Evolutionary conservation across 2,329 filamentous ascomycete genomes (phyloP).

Genomic region (Claviceps humidiphila): DNA sequence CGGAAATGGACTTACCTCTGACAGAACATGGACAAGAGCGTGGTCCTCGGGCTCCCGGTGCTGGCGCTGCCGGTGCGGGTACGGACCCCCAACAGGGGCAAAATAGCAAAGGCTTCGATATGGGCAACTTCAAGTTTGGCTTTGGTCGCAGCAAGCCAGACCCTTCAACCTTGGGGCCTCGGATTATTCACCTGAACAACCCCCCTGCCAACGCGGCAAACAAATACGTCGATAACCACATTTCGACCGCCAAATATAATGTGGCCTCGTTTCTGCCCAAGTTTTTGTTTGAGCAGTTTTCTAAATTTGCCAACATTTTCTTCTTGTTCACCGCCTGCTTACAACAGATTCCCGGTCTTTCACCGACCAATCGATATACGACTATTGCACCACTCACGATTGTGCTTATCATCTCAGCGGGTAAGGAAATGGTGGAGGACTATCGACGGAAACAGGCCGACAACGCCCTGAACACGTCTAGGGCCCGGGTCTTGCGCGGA

Average conservation of each 20-base stretch:
- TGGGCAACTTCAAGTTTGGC: slow-evolving; percentile 80
- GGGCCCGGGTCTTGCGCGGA: slow-evolving; percentile 69
- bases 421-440: slow-evolving; percentile 89
- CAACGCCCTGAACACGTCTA: slow-evolving; percentile 75
- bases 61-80: neutral
- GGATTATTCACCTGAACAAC: slow-evolving; percentile 93
- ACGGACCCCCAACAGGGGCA: slow-evolving; percentile 27
- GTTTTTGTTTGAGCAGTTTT: slow-evolving; percentile 96
- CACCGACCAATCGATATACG: slow-evolving; percentile 88
- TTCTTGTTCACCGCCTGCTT: slow-evolving; percentile 94
- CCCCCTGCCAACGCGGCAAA: slow-evolving; percentile 77
- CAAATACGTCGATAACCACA: slow-evolving; percentile 92
- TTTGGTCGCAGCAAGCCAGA: slow-evolving; percentile 77
- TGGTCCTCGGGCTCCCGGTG: slow-evolving; percentile 26
- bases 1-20: slow-evolving; percentile 94
- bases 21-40: slow-evolving; percentile 54
- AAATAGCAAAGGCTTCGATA: slow-evolving; percentile 47
- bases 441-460: slow-evolving; percentile 82
- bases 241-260: slow-evolving; percentile 98
- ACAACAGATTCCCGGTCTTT: slow-evolving; percentile 90
- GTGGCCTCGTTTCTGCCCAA: slow-evolving; percentile 85
- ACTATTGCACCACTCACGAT: slow-evolving; percentile 89
- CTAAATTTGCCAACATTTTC: slow-evolving; percentile 97
- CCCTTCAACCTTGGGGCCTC: slow-evolving; percentile 78
- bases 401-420: slow-evolving; percentile 85